phyloP scores from a whole-genome alignment of 169 alveolate species.

The Babesia bigemina region DNA sequence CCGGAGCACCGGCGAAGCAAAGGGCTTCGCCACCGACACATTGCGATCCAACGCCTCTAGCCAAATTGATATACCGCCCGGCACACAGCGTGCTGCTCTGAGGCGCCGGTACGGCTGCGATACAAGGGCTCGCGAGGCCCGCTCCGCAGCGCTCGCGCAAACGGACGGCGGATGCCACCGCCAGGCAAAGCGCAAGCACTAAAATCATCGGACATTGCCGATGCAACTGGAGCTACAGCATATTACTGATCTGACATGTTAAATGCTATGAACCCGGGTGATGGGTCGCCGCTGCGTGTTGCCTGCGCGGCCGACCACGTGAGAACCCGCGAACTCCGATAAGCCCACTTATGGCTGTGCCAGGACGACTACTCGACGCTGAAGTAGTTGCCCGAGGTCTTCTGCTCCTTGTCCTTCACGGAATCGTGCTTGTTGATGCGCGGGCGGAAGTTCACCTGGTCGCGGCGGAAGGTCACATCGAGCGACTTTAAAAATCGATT shows the following conservation, averaged over 20 bases:
- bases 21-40: not conserved
- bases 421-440: conserved; percentile 97
- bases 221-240: not conserved
- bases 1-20: conserved; percentile 8
- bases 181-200: conserved; percentile 13
- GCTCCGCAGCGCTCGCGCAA: not conserved
- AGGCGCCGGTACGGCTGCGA: not conserved
- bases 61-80: not conserved
- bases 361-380: conserved; percentile 78
- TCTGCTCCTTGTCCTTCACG: conserved; percentile 98
- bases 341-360: not conserved
- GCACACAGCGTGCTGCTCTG: not conserved
- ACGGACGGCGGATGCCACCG: conserved; percentile 1
- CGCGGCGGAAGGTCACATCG: conserved; percentile 98
- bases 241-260: not conserved
- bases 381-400: conserved; percentile 94
- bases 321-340: too few species aligned
- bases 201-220: conserved; percentile 8
- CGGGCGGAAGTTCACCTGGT: conserved; percentile 98
- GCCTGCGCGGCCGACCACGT: too few species aligned
- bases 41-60: not conserved
- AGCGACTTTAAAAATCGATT: conserved; percentile 92
- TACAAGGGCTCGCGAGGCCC: not conserved
- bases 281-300: not conserved
- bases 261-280: not conserved